phyloP scores from a whole-genome alignment of 176 grass and related monocot genomes.

The Tuctoria greenei region DNA sequence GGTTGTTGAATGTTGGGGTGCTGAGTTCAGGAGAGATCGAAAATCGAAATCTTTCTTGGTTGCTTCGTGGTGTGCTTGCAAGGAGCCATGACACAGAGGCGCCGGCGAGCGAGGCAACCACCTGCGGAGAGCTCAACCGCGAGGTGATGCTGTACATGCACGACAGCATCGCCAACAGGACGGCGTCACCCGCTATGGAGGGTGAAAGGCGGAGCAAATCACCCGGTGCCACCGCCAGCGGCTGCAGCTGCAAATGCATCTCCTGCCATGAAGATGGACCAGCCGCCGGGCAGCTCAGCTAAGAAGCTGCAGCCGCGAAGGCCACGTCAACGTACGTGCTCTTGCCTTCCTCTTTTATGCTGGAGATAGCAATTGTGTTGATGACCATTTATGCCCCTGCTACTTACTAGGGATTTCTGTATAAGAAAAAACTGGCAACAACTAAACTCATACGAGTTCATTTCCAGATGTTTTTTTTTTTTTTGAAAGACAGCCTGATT shows the following conservation, averaged over 20 bases:
- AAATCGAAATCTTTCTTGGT: background rate
- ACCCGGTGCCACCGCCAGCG: background rate
- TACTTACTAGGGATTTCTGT: conserved; percentile 7
- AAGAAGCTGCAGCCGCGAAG: conserved; percentile 38
- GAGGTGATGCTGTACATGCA: conserved; percentile 20
- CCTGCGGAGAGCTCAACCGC: conserved; percentile 19
- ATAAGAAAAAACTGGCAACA: background rate
- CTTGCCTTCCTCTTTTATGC: background rate
- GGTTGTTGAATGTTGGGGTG: background rate
- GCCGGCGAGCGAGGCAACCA: conserved; percentile 27
- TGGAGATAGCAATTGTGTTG: conserved; percentile 14
- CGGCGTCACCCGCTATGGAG: no score
- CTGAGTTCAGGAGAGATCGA: background rate
- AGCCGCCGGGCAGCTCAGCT: conserved; percentile 35
- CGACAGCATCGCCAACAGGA: conserved; percentile 35
- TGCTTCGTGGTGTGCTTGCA: background rate
- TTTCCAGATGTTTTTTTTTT: background rate
- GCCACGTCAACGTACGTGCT: conserved; percentile 40
- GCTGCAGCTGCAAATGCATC: background rate
- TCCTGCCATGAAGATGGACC: conserved; percentile 35
- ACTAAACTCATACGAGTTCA: background rate
- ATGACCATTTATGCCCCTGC: conserved; percentile 33
- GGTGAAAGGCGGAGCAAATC: background rate
- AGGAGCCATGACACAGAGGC: conserved; percentile 43
- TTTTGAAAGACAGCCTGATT: no score